A percentile compares a stretch with the other conserved stretches of the same genome.
phyloP scores from a whole-genome alignment of 768 basidiomycete species.

The Hypholoma sublateritium region DNA sequence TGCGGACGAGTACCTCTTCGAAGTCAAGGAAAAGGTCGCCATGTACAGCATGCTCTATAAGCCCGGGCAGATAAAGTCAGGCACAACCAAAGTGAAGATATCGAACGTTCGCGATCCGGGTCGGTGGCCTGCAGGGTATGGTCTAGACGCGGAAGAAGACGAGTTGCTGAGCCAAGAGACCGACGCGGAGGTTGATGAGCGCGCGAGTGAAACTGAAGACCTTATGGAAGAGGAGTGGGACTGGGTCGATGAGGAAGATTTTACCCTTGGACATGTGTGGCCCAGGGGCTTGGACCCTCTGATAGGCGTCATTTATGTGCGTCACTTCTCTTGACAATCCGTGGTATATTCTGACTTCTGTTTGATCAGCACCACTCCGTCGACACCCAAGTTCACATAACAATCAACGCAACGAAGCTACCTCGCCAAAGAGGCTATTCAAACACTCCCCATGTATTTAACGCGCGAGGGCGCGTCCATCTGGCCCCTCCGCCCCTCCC shows the following conservation, averaged over 20 bases:
- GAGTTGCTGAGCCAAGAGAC: constrained; percentile 24
- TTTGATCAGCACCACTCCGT: constrained; percentile 50
- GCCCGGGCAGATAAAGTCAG: constrained; percentile 54
- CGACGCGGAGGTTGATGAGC: constrained; percentile 28
- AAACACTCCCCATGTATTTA: constrained; percentile 63
- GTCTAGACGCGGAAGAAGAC: constrained; percentile 18
- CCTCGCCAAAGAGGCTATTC: constrained; percentile 55
- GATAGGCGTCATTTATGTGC: constrained; percentile 64
- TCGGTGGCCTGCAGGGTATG: constrained; percentile 32
- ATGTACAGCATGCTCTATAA: constrained; percentile 39
- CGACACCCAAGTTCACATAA: constrained; percentile 59
- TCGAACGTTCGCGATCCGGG: constrained; percentile 56
- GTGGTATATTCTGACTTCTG: not conserved
- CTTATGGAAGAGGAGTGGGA: constrained; percentile 46
- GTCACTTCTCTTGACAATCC: constrained; percentile 22
- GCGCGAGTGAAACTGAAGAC: constrained; percentile 27
- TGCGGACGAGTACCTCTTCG: constrained; percentile 56
- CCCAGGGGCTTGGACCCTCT: constrained; percentile 40
- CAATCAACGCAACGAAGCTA: constrained; percentile 52
- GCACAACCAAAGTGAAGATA: constrained; percentile 46
- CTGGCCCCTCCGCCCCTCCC: constrained; percentile 28
- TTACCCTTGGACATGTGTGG: constrained; percentile 61
- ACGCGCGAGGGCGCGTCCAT: constrained; percentile 45
- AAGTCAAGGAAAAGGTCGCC: constrained; percentile 49
- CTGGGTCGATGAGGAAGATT: constrained; percentile 74